These are phyloP conservation scores for Ganoderma lingzhi DNA, from an alignment of 1,284 basidiomycete species.

Conservation along the genomic window DNA sequence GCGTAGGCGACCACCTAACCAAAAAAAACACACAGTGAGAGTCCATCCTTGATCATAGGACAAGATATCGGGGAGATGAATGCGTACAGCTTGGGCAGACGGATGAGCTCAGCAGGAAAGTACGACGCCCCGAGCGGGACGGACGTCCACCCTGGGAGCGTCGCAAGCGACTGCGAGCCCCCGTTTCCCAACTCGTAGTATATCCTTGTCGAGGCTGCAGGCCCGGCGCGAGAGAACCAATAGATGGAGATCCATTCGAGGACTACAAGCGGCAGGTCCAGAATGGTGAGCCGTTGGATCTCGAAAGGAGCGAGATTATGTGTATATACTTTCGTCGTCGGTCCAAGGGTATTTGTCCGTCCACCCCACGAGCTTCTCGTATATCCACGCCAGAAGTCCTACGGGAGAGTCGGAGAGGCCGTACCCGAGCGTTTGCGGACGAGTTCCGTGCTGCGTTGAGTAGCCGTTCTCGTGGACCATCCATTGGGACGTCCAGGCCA, in stretches of 20 bases:
- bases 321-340: slow-evolving; percentile 10
- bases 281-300: no score
- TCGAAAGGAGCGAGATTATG: neutral
- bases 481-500: slow-evolving; percentile 30
- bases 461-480: slow-evolving; percentile 5
- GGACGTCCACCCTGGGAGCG: slow-evolving; percentile 44
- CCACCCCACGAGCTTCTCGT: slow-evolving; percentile 11
- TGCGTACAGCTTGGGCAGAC: slow-evolving; percentile 33
- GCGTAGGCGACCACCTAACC: slow-evolving; percentile 20
- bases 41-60: slow-evolving; percentile 43
- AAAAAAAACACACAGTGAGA: neutral
- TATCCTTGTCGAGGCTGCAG: slow-evolving; percentile 47
- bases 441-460: slow-evolving; percentile 49
- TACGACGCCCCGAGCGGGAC: slow-evolving; percentile 44
- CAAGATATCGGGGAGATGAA: slow-evolving; percentile 11
- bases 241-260: slow-evolving; percentile 53
- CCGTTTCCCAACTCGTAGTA: slow-evolving; percentile 47
- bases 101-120: slow-evolving; percentile 42
- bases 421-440: slow-evolving; percentile 67
- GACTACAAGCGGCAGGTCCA: neutral
- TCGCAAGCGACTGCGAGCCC: slow-evolving; percentile 36
- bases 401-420: slow-evolving; percentile 61
- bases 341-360: slow-evolving; percentile 9
- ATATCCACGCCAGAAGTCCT: slow-evolving; percentile 51
- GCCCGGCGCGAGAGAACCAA: slow-evolving; percentile 60